Percentiles rank a stretch among this genome's conserved stretches.
Evolutionary conservation across 108 stramenopile species (phyloP).

Genomic region (Cyclotella atomus): DNA sequence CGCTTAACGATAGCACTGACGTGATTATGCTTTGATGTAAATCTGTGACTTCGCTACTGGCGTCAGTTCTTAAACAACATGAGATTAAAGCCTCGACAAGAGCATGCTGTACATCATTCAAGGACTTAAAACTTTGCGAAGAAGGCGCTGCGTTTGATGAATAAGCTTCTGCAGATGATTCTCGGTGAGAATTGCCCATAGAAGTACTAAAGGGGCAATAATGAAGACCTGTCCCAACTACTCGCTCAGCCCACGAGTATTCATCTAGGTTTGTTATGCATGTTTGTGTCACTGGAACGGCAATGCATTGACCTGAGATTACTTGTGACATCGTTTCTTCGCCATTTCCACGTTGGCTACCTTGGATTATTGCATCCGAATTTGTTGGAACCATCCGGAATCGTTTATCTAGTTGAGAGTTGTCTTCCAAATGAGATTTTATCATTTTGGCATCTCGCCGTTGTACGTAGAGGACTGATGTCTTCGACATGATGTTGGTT

Average conservation of each 20-base stretch:
- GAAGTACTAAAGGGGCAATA: constrained; percentile 45
- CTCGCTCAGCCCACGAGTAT: not conserved
- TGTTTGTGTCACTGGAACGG: constrained; percentile 32
- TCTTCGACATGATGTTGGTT: constrained; percentile 2
- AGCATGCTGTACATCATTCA: constrained; percentile 32
- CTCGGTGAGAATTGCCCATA: constrained; percentile 31
- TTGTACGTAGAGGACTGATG: constrained; percentile 41
- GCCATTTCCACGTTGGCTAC: not conserved
- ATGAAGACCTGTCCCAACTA: constrained; percentile 31
- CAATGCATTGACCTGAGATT: constrained; percentile 24
- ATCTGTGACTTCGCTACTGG: not conserved
- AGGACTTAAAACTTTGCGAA: not conserved
- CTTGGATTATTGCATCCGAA: constrained; percentile 12
- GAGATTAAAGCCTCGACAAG: constrained; percentile 25
- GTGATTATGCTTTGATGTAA: constrained; percentile 29
- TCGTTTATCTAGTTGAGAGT: constrained; percentile 52
- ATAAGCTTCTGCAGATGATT: not conserved
- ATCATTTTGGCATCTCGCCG: constrained; percentile 60
- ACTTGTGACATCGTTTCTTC: not conserved
- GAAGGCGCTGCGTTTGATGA: constrained; percentile 31
- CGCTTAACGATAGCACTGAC: constrained; percentile 39
- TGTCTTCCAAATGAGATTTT: constrained; percentile 55
- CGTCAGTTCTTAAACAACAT: not conserved
- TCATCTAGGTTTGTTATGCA: constrained; percentile 15
- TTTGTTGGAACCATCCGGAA: constrained; percentile 66